Percentiles rank a stretch among this genome's conserved stretches.
phyloP scores from a whole-genome alignment of 2,329 filamentous ascomycete species.

The Botryotinia calthae region DNA sequence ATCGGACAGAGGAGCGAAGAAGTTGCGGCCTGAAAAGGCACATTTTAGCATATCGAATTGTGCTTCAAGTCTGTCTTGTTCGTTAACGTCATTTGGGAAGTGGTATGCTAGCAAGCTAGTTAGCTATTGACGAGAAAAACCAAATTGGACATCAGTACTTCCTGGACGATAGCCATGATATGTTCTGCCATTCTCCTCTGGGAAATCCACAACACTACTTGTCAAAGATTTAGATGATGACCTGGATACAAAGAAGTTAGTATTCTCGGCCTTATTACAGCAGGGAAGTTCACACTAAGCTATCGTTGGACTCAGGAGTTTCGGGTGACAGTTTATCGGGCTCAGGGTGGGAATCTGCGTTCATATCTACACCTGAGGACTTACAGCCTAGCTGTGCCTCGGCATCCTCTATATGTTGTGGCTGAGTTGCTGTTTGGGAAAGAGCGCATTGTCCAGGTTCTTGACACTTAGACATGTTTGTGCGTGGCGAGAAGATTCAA shows the following conservation, averaged over 20 bases:
- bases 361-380: not conserved
- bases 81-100: constrained; percentile 49
- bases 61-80: constrained; percentile 49
- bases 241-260: not conserved
- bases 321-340: not conserved
- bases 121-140: not conserved
- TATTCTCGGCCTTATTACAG: not conserved
- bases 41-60: constrained; percentile 48
- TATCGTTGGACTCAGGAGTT: constrained; percentile 5
- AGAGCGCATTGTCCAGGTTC: not conserved
- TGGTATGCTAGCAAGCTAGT: constrained; percentile 29
- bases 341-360: not conserved
- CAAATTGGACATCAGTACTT: constrained; percentile 2
- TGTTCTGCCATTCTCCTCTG: constrained; percentile 33
- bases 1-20: constrained; percentile 44
- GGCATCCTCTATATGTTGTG: not conserved
- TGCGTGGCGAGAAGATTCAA: not conserved
- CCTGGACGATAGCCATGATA: constrained; percentile 27
- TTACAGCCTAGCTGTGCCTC: not conserved
- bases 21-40: constrained; percentile 39
- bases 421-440: not conserved
- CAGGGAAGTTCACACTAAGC: not conserved
- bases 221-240: constrained; percentile 24
- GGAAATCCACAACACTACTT: constrained; percentile 30
- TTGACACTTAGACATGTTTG: constrained; percentile 9